Evolutionary conservation across 2,329 filamentous ascomycete species (phyloP), one percentile per base, ranked within the genome.

Genomic region (Aureobasidium sp.): DNA sequence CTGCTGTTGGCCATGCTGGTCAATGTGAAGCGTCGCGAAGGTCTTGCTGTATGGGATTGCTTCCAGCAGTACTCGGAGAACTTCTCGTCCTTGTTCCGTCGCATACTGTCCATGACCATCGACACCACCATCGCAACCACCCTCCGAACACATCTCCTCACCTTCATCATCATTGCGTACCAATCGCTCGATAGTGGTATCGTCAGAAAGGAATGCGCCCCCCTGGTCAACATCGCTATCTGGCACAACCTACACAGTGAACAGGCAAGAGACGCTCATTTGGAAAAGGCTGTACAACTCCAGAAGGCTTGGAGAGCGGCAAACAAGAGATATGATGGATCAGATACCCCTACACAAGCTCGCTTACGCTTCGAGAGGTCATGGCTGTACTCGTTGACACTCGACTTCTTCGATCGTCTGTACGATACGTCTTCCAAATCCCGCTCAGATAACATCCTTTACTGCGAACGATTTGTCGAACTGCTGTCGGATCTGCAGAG

Each of bases 121-220:
- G 79, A 81, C 64, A 65, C 70, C 1, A 74, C 75, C n/a, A 72
- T 80, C 47, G 70, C 76, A 2, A 73, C 71, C 39, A 73, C 73
- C 60, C 72, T 80, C 61, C 86, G 90, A 64, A 89, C 88, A 9
- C 87, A 96, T 59, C 83, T 97, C n/a, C 79, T 99, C 26, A 88
- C 85, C 27, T 97, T 97, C 75, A 82, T 97, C 65, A 95, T 96
- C 56, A 85, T 87, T 67, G 90, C 93, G 39, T 99, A 97, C 72
- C 92, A 97, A 74, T 97, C 92, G 51, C 81, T 99, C 36, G 95
- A 99, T 73, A 92, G 87, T 71, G 84, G 84, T 41, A 84, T 96
- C 62, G 89, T 99, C 55, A 87, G 94, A 65, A 97, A 97, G 74
- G 94, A 99, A 79, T 97, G 94, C 75, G 94, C 93, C 7, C 91